A percentile compares a stretch with the other conserved stretches of the same genome.
phyloP scores from a whole-genome alignment of 2,329 filamentous ascomycete genomes.

The Setomelanomma holmii region DNA sequence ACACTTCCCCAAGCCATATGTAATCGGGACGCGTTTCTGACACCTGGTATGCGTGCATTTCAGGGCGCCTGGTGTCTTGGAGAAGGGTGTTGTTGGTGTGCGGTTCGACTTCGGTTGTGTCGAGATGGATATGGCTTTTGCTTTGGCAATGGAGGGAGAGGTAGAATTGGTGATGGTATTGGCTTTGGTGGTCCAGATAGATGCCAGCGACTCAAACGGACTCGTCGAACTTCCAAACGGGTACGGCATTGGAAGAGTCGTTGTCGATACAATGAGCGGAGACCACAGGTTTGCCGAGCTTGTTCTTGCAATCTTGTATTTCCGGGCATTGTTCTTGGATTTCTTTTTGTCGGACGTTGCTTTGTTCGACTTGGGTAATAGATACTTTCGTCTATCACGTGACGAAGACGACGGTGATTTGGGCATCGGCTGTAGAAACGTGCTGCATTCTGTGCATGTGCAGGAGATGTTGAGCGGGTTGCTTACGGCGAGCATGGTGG shows the following conservation, averaged over 20 bases:
- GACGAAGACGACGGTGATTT: not conserved
- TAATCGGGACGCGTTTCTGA: too few species aligned
- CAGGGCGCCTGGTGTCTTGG: too few species aligned
- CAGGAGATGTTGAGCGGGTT: constrained; percentile 20
- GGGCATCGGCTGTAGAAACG: constrained; percentile 18
- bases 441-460: constrained; percentile 17
- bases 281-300: not conserved
- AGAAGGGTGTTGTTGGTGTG: too few species aligned
- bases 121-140: too few species aligned
- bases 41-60: too few species aligned
- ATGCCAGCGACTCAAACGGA: too few species aligned
- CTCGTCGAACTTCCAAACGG: not conserved
- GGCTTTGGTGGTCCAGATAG: not conserved
- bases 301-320: not conserved
- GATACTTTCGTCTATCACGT: too few species aligned
- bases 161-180: too few species aligned
- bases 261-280: not conserved
- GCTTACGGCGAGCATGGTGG: constrained; percentile 5
- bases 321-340: not conserved
- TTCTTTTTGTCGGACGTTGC: not conserved
- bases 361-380: too few species aligned
- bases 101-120: too few species aligned
- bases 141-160: too few species aligned
- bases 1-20: too few species aligned
- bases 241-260: not conserved